A percentile compares a stretch with the other conserved stretches of the same genome.
Evolutionary conservation across 2,329 filamentous ascomycete genomes (phyloP).

Genomic region (Nemania sp.): DNA sequence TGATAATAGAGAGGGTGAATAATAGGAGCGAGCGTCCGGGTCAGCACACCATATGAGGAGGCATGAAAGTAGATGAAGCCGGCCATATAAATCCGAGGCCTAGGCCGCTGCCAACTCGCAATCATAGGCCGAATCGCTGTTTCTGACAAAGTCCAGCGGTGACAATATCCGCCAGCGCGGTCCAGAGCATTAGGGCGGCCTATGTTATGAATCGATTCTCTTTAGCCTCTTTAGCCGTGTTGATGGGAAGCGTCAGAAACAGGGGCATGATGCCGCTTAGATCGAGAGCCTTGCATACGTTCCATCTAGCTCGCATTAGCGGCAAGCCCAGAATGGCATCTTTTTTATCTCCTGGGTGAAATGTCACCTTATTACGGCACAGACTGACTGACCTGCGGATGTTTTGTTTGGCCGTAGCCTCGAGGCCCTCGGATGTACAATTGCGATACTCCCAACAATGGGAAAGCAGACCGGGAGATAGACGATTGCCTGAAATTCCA

Average conservation of each 20-base stretch:
- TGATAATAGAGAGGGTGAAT: slow-evolving; percentile 7
- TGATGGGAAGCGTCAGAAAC: slow-evolving; percentile 27
- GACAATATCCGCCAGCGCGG: slow-evolving; percentile 25
- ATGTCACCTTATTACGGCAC: slow-evolving; percentile 21
- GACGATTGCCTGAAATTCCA: too few relatives aligned
- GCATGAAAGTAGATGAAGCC: slow-evolving; percentile 13
- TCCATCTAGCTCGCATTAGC: slow-evolving; percentile 13
- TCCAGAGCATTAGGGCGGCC: slow-evolving; percentile 28
- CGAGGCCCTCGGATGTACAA: slow-evolving; percentile 20
- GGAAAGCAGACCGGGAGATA: too few relatives aligned
- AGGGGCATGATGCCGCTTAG: slow-evolving; percentile 23
- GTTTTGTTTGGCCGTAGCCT: slow-evolving; percentile 19
- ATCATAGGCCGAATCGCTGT: slow-evolving; percentile 23
- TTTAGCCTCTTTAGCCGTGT: slow-evolving; percentile 42
- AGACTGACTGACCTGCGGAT: slow-evolving; percentile 6
- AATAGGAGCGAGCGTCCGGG: not conserved
- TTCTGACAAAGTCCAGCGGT: slow-evolving; percentile 28
- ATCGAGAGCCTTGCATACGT: slow-evolving; percentile 26
- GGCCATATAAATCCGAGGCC: slow-evolving; percentile 19
- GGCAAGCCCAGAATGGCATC: slow-evolving; percentile 19
- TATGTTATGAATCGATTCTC: slow-evolving; percentile 24
- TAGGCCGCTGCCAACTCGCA: slow-evolving; percentile 20
- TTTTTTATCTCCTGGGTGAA: slow-evolving; percentile 19
- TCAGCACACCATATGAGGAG: slow-evolving; percentile 10
- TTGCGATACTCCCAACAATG: slow-evolving; percentile 26